Evolutionary conservation across 2,329 filamentous ascomycete species (phyloP), one percentile per base, ranked within the genome.

Genomic region (Fusarium albosuccineum): DNA sequence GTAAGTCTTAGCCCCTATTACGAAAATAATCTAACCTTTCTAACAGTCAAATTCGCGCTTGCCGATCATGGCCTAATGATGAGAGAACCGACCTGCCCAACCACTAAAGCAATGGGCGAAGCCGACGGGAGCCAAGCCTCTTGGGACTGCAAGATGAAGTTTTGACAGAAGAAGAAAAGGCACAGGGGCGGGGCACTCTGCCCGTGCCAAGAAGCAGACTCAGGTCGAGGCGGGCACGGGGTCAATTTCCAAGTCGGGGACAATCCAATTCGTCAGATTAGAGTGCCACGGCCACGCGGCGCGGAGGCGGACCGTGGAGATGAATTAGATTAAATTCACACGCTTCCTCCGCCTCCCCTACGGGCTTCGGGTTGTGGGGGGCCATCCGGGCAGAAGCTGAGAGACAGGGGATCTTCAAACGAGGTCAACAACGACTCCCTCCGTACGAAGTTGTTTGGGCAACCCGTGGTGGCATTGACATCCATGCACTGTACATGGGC

Each of bases 221-320:
- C 16, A 22, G 33, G 41, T 30, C 39, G 27, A 14, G n/a, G 39
- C 13, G 60, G 27, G 51, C 70, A 68, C 64, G 60, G 57, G 64
- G 50, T 29, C 54, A 64, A 57, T 68, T 67, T 62, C 60, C 67
- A 60, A 49, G 34, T 49, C 44, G 30, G 37, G 61, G 37, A 13
- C n/a, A 26, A 29, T 46, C 33, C 16, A 17, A 22, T 41, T 29
- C 30, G 22, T 14, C 37, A 34, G 14, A 22, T 22, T 22, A 22
- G 17, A 26, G 33, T 49, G 26, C 42, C 33, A 34, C 27, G 33
- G 22, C 22, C 22, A 22, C 22, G 5, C 14, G n/a, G 39, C 10
- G 11, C 46, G 27, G 44, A 27, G 40, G 40, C 40, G 42, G 52
- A 17, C n/a, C 14, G 17, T 5, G 34, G 17, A 22, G 22, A 22